These are phyloP conservation scores for Rhodomyrtus psidioides DNA, from an alignment of 441 rosid genomes.

Conservation along the genomic window DNA sequence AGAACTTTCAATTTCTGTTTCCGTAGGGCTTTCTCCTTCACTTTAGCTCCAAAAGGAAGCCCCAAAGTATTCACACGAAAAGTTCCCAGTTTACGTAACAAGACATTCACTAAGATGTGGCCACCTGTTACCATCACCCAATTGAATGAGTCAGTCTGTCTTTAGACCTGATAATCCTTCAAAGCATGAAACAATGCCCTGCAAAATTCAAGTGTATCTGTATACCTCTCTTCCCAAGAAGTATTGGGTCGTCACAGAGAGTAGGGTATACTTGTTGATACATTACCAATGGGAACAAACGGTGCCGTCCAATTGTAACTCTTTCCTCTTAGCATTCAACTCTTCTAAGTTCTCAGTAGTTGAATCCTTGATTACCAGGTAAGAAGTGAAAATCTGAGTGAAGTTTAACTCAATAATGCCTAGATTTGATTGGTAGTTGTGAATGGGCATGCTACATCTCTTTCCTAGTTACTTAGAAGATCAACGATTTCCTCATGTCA, in stretches of 20 bases:
- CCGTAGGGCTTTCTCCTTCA: neutral
- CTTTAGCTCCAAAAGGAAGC: neutral
- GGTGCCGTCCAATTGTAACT: neutral
- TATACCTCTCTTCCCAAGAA: neutral
- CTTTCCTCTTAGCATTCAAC: neutral
- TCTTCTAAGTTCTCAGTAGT: neutral
- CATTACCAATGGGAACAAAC: neutral
- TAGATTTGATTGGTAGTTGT: neutral
- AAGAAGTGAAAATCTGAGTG: neutral
- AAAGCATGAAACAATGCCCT: neutral
- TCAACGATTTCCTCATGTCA: neutral
- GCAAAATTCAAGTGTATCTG: neutral
- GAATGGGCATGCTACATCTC: neutral
- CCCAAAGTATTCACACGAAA: neutral
- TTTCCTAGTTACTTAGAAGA: neutral
- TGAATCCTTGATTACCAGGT: neutral
- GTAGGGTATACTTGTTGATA: neutral
- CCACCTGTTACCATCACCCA: neutral
- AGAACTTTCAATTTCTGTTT: neutral
- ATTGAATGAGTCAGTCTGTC: neutral
- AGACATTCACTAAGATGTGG: neutral
- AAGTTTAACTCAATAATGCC: neutral
- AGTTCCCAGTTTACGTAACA: neutral
- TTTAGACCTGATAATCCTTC: neutral
- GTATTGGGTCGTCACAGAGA: neutral